Evolutionary conservation across 208 protist species (phyloP), one percentile per base, ranked within the genome.

Genomic region (Borovskyia barvae): DNA sequence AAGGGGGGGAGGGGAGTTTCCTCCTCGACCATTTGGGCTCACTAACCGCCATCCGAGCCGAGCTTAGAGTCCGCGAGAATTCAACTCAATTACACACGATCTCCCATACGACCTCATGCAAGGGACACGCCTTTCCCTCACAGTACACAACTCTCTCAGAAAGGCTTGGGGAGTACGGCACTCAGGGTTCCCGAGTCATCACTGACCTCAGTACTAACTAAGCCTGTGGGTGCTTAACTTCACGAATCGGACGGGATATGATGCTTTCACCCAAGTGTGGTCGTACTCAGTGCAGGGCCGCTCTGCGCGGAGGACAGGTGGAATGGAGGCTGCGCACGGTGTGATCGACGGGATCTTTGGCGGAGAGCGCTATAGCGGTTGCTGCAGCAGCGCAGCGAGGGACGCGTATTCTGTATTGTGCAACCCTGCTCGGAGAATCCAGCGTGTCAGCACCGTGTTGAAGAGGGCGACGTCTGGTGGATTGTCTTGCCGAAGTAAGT

Each of bases 391-490:
- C 12, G 58, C 39, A 14, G 47, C n/a, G 15, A 77, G 32, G 14
- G 48, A 33, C 14, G 51, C 40, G 53, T 69, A 77, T 2, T 12
- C 32, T 2, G 42, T 25, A 40, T 75, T 75, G n/a, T 33, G 41
- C 0, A 2, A 1, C 5, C 14, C 4, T 12, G 29, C 51, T 6
- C 26, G 24, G 5, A 25, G 29, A 15, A 88, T 51, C 81, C 77
- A 88, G 33, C 58, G 63, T 42, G 37, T 58, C 19, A 92, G 59
- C 29, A 92, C 58, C 3, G 43, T 46, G 64, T 86, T 88, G 65
- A 92, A 92, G 17, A 80, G 72, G 11, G 49, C 64, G 15, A 88
- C 57, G 64, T 86, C 62, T 2, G 59, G 72, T 32, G 59, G 48
- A 8, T 37, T 43, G 36, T 51, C 2, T 15, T 43, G 32, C 19